These are phyloP conservation scores for rapeseed (Brassica napus) DNA, from an alignment of 345 rosid species.

Conservation along the genomic window Da-Ae NC_063444.1:37184001-37184500, in stretches of 20 bases:
- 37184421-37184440: constrained; percentile 18
- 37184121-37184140: background rate
- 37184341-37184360: constrained; percentile 18
- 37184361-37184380: constrained; percentile 3
- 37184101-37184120: background rate
- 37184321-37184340: constrained; percentile 15
- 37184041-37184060: constrained; percentile 13
- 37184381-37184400: constrained; percentile 24
- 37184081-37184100: constrained; percentile 23
- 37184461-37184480: constrained; percentile 19
- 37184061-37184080: constrained; percentile 18
- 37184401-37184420: constrained; percentile 16
- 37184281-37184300: constrained; percentile 25
- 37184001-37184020: constrained; percentile 18
- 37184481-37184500: background rate
- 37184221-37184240: constrained; percentile 21
- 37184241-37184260: constrained; percentile 29
- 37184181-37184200: background rate
- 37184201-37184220: constrained; percentile 14
- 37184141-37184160: background rate
- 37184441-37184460: constrained; percentile 24
- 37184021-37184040: constrained; percentile 25
- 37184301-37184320: constrained; percentile 16
- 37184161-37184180: background rate
- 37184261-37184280: constrained; percentile 35